Conservation (phyloP, 352 stramenopile genomes). For the Blastocystis sp. region DNA sequence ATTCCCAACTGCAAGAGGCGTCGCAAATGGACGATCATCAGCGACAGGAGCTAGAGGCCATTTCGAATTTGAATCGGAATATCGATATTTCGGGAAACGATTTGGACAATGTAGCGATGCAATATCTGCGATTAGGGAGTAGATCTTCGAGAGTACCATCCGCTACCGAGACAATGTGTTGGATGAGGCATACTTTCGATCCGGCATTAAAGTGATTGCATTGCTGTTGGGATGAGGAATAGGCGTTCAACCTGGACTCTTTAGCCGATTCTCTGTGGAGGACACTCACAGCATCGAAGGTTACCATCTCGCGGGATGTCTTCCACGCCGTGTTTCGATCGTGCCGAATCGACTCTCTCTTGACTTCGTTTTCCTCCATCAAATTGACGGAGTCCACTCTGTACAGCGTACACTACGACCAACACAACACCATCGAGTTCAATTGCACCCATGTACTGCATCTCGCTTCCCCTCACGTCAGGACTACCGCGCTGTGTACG, state of each 20-base stretch:
- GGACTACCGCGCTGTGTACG: conserved; percentile 29
- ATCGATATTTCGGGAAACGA: conserved; percentile 61
- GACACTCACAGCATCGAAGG: neutral
- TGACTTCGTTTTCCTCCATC: neutral
- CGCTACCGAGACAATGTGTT: neutral
- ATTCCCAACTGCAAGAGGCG: neutral
- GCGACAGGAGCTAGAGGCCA: conserved; percentile 55
- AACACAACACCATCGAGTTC: neutral
- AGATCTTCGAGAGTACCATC: conserved; percentile 48
- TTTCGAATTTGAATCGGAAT: conserved; percentile 52
- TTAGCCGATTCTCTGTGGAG: conserved; percentile 24
- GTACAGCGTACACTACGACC: conserved; percentile 7
- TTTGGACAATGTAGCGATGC: conserved; percentile 25
- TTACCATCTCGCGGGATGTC: neutral
- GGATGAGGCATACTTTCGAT: conserved; percentile 20
- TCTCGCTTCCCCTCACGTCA: neutral
- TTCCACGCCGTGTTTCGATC: conserved; percentile 29
- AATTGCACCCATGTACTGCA: neutral
- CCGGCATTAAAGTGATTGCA: conserved; percentile 6
- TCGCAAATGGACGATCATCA: conserved; percentile 46
- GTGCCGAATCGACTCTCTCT: conserved; percentile 48
- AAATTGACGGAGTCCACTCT: neutral
- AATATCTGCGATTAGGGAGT: neutral
- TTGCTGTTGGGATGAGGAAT: neutral
- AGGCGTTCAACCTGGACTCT: conserved; percentile 30